These are phyloP conservation scores for Geotrichum cucujoidarum DNA, from an alignment of 1,139 yeast genomes.

Conservation along the genomic window DNA sequence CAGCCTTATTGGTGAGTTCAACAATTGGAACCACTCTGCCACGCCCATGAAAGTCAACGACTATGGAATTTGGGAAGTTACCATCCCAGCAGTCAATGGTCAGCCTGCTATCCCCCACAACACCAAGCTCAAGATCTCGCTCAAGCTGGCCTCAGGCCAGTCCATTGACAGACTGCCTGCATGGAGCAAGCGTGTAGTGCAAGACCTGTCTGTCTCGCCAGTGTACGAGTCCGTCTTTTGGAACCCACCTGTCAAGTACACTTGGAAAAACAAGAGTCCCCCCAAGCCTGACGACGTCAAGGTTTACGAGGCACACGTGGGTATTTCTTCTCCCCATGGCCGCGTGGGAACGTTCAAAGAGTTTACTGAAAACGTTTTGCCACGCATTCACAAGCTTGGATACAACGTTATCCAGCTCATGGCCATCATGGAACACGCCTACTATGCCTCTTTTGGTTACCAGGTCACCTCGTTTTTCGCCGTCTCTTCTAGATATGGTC, in stretches of 20 bases:
- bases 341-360: constrained; percentile 78
- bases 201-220: constrained; percentile 48
- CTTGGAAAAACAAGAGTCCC: constrained; percentile 50
- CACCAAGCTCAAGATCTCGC: constrained; percentile 67
- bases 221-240: constrained; percentile 85
- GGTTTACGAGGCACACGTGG: constrained; percentile 94
- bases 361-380: constrained; percentile 73
- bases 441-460: constrained; percentile 95
- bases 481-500: constrained; percentile 79
- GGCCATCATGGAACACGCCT: constrained; percentile 99
- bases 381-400: constrained; percentile 78
- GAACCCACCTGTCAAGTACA: constrained; percentile 66
- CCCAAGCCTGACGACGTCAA: constrained; percentile 67
- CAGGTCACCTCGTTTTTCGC: constrained; percentile 94
- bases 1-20: constrained; percentile 82
- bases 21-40: constrained; percentile 64
- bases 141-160: constrained; percentile 64
- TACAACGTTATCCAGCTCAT: constrained; percentile 90
- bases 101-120: constrained; percentile 72
- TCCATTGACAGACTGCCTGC: constrained; percentile 79
- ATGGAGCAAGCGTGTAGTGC: constrained; percentile 81
- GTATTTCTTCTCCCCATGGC: constrained; percentile 89
- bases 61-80: constrained; percentile 66
- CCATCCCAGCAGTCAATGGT: constrained; percentile 49
- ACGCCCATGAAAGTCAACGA: constrained; percentile 51